These are phyloP conservation scores for Neopestalotiopsis sp. DNA, from an alignment of 2,329 filamentous ascomycete genomes.

Conservation along the genomic window DNA sequence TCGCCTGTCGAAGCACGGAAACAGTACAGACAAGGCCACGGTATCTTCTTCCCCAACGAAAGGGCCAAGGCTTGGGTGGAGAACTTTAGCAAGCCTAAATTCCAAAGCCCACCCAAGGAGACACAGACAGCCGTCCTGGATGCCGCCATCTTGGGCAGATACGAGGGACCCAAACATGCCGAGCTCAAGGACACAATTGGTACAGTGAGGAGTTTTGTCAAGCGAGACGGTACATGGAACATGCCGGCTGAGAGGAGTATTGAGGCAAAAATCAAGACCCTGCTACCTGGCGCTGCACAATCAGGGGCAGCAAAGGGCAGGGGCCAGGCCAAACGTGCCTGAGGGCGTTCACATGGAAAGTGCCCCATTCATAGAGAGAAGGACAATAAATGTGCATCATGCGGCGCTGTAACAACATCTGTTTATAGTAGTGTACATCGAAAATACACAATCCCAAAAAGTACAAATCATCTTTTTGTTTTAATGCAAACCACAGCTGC, in stretches of 20 bases:
- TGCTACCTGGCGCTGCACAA: slow-evolving; percentile 23
- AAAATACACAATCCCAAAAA: slow-evolving; percentile 1
- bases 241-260: slow-evolving; percentile 27
- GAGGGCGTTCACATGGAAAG: slow-evolving; percentile 13
- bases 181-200: slow-evolving; percentile 33
- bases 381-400: slow-evolving; percentile 25
- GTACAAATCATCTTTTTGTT: background rate
- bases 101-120: slow-evolving; percentile 27
- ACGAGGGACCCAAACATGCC: slow-evolving; percentile 37
- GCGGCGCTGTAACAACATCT: slow-evolving; percentile 27
- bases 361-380: background rate
- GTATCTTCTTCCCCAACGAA: slow-evolving; percentile 43
- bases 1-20: slow-evolving; percentile 29
- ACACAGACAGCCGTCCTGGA: slow-evolving; percentile 41
- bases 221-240: slow-evolving; percentile 38
- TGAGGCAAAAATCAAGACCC: slow-evolving; percentile 32
- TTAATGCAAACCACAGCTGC: background rate
- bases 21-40: slow-evolving; percentile 31
- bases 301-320: slow-evolving; percentile 9
- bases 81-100: slow-evolving; percentile 18
- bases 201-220: slow-evolving; percentile 41
- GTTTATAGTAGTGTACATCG: slow-evolving; percentile 29
- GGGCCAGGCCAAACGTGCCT: slow-evolving; percentile 21
- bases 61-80: slow-evolving; percentile 36
- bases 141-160: slow-evolving; percentile 42